Base-by-base conservation (phyloP, 2,329 filamentous ascomycete genomes). In the Aspergillus costaricaensis region DNA sequence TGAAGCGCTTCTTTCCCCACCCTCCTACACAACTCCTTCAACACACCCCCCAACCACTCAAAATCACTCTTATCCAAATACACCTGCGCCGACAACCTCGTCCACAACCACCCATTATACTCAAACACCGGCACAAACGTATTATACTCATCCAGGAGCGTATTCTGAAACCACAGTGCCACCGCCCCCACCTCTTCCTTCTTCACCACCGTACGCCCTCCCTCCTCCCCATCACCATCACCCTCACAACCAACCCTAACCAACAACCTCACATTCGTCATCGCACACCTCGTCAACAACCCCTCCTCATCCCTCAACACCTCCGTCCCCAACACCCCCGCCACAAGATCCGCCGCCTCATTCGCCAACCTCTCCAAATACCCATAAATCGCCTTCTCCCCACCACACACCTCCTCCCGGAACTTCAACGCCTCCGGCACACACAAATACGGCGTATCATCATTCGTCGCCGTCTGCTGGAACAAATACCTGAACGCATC, bases 21-120 rank as follows among this genome's bases (percentile, higher is more conserved):
- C 65, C 82, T 76, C 44, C 79, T 79, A 68, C 83, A 87, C 5
- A 90, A 66, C 36, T 80, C 77, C 71, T 85, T 83, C 68, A 95
- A 74, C 8, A 83, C 78, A 54, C 80, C 71, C 0, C 82, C 91
- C 4, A 84, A 83, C 84, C 85, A 91, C 72, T 89, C 85, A 70
- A 95, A 96, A 74, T 97, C 92, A 12, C 82, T 81, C 65, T 88
- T 73, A 25, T 91, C 91, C n/a, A 97, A 77, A 72, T 95, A 98
- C 0, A 95, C 84, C 80, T 96, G 92, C 14, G 86, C 91, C 71
- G 90, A 92, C 51, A 96, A 70, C 52, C 94, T 80, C 0, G 83
- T 81, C 90, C 90, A 96, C 72, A 88, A 84, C 56, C 81, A 81
- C 0, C 83, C 83, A 0, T 77, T 81, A 65, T 92, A 86, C 8